Base-by-base conservation (phyloP, 2,329 filamentous ascomycete species). In the Fusarium chaquense region DNA sequence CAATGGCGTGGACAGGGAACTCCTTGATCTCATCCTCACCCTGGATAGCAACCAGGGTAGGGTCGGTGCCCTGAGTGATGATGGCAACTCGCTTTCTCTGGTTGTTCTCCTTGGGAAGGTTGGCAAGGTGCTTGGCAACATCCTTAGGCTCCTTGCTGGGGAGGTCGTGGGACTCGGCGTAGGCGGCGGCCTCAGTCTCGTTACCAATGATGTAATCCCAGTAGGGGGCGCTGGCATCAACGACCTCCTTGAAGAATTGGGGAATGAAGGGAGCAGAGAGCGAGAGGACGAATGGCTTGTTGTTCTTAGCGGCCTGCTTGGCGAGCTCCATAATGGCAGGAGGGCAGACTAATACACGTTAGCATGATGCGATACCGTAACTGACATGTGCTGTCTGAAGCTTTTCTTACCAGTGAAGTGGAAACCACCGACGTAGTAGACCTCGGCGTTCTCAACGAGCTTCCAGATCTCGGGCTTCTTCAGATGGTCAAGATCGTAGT, bases 121-220 rank as follows among this genome's bases (percentile, higher is more conserved):
- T 90, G 78, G 94, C 94, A 72, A 99, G 88, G 80, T 90, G 85
- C 85, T 92, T 91, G 74, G 93, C 94, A 77, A 98, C 95, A 81
- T 92, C 91, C 78, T 90, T 88, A 78, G 97, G 89, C 80, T 95
- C 91, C 75, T 90, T 91, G 74, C 88, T 91, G 73, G 86, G 85
- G 75, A 96, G 87, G 73, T 85, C 85, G 82, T 97, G 94, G 62
- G 90, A 90, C 80, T 94, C 90, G 71, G 94, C 93, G 83, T 95
- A 99, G 60, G 94, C 86, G 74, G 90, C 88, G 50, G 94, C 95
- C 85, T 99, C 96, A 72, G 93, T 92, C 89, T 99, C 96, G 84
- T 99, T 99, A 78, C 94, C 95, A 80, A 99, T 92, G 67, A 98
- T 86, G 83, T 95, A 97, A 84, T 98, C 94, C 86, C 94, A 97